Conservation (phyloP, 2,329 filamentous ascomycete species). For the Hypoxylon sp. region DNA sequence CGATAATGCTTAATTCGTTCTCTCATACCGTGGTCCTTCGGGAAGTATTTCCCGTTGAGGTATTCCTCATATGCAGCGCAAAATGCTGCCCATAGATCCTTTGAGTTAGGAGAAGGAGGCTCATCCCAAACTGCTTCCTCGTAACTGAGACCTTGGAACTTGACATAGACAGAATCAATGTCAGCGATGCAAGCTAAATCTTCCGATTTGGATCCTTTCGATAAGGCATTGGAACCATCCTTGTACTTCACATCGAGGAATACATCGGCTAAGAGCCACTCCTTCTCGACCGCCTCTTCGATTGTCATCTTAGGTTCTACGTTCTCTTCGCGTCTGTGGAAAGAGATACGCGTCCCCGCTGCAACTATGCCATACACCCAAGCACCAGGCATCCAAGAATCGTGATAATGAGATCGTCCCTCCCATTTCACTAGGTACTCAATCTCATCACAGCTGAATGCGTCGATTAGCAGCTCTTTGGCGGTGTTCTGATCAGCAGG, state of each 20-base stretch:
- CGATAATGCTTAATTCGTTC: slow-evolving; percentile 79
- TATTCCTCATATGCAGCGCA: slow-evolving; percentile 88
- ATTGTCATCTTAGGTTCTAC: slow-evolving; percentile 76
- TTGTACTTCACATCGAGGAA: slow-evolving; percentile 84
- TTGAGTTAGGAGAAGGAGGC: slow-evolving; percentile 76
- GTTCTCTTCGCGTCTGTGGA: slow-evolving; percentile 77
- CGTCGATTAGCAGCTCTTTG: slow-evolving; percentile 64
- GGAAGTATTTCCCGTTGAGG: slow-evolving; percentile 82
- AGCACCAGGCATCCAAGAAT: slow-evolving; percentile 87
- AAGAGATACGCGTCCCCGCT: slow-evolving; percentile 77
- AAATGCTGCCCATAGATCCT: slow-evolving; percentile 83
- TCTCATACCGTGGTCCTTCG: slow-evolving; percentile 71
- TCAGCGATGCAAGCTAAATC: slow-evolving; percentile 80
- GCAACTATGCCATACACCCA: slow-evolving; percentile 86
- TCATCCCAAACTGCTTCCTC: slow-evolving; percentile 93
- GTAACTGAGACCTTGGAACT: slow-evolving; percentile 93
- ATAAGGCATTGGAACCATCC: slow-evolving; percentile 62
- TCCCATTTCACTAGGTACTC: slow-evolving; percentile 96
- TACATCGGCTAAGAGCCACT: slow-evolving; percentile 88
- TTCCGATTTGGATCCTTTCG: slow-evolving; percentile 68
- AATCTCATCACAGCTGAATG: slow-evolving; percentile 81
- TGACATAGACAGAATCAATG: slow-evolving; percentile 83
- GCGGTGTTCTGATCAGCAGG: slow-evolving; percentile 73
- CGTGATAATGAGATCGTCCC: slow-evolving; percentile 82
- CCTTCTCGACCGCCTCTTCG: slow-evolving; percentile 87